Conservation (phyloP, 2,329 filamentous ascomycete species). For the Metarhizium album region DNA sequence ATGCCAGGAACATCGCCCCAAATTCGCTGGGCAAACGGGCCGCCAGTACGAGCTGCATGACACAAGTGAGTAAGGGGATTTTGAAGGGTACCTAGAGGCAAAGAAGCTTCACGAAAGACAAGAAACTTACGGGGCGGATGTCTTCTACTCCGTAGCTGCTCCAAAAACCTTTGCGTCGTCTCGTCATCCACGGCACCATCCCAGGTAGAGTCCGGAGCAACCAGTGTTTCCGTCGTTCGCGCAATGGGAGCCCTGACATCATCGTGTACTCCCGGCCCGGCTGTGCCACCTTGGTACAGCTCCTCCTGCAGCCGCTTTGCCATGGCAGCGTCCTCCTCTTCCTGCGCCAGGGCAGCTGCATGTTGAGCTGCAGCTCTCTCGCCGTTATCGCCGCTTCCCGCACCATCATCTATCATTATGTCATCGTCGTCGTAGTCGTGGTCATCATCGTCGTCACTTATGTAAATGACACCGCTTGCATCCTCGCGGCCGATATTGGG, state of each 20-base stretch:
- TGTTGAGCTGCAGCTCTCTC: constrained; percentile 29
- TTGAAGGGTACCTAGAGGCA: not conserved
- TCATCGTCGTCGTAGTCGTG: constrained; percentile 33
- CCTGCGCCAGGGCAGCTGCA: constrained; percentile 38
- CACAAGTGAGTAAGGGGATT: not conserved
- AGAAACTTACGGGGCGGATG: constrained; percentile 20
- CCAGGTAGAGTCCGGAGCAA: constrained; percentile 52
- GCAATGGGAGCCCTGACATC: constrained; percentile 83
- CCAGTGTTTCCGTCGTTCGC: constrained; percentile 80
- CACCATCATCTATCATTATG: constrained; percentile 25
- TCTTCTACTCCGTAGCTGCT: constrained; percentile 47
- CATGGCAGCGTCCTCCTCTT: constrained; percentile 90
- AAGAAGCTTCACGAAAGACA: constrained; percentile 5
- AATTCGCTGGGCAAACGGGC: constrained; percentile 29
- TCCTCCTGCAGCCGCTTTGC: constrained; percentile 87
- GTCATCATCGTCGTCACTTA: constrained; percentile 73
- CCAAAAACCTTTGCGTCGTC: constrained; percentile 50
- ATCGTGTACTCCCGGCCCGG: constrained; percentile 35
- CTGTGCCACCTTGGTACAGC: constrained; percentile 53
- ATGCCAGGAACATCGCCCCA: constrained; percentile 20
- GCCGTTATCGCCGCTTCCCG: constrained; percentile 26
- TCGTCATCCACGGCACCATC: constrained; percentile 32
- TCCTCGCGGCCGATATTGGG: constrained; percentile 23
- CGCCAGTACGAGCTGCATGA: constrained; percentile 13
- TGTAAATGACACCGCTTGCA: constrained; percentile 44